Evolutionary conservation across 192 early-diverging fungal genomes (phyloP).

Genomic region (Podila epicladia): DNA sequence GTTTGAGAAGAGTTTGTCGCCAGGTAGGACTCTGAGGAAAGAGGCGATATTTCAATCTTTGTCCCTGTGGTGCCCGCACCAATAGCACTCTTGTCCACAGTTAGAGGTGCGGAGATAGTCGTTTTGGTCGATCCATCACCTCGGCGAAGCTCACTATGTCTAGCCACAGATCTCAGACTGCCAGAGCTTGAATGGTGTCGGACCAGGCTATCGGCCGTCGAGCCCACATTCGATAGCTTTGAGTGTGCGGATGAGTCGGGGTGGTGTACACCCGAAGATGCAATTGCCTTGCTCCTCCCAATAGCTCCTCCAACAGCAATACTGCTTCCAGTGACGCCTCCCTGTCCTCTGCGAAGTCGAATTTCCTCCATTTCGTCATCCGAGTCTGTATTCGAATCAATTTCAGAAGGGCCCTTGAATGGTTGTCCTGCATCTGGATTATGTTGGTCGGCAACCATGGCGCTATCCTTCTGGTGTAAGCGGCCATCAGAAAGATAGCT

Average conservation of each 20-base stretch:
- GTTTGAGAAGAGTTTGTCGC: not conserved
- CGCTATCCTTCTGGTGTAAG: slow-evolving; percentile 1
- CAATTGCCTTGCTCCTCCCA: slow-evolving; percentile 35
- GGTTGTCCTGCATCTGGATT: not conserved
- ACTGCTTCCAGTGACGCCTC: not conserved
- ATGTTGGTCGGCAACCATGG: not conserved
- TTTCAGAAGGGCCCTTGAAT: not conserved
- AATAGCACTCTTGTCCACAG: not conserved
- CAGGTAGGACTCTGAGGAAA: not conserved
- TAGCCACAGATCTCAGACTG: slow-evolving; percentile 34
- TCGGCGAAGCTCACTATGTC: slow-evolving; percentile 19
- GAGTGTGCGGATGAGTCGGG: not conserved
- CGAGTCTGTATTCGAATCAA: slow-evolving; percentile 16
- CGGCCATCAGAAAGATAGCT: slow-evolving; percentile 33
- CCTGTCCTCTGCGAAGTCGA: not conserved
- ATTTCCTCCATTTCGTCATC: not conserved
- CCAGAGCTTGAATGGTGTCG: slow-evolving; percentile 38
- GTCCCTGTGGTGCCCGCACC: not conserved
- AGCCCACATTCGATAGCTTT: not conserved
- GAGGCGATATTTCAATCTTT: not conserved
- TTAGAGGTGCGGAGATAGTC: not conserved
- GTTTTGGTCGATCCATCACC: not conserved
- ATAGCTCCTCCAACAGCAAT: slow-evolving; percentile 4
- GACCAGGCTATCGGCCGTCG: not conserved
- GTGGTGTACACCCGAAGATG: slow-evolving; percentile 20